These are phyloP conservation scores for Lentinula guzmanii DNA, from an alignment of 768 basidiomycete genomes.

Conservation along the genomic window DNA sequence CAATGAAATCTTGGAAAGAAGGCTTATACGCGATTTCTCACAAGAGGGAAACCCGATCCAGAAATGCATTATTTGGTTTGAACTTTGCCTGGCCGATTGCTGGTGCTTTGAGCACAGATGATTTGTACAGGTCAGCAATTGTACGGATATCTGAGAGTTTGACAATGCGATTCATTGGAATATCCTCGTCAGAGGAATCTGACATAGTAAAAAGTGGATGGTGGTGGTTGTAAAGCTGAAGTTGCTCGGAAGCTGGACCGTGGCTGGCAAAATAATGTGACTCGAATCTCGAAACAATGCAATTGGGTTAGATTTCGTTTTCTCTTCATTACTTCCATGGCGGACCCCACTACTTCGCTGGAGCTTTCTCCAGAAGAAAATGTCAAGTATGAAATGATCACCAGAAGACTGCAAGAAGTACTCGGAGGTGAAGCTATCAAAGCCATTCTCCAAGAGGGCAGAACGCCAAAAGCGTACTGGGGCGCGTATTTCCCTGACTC, in stretches of 20 bases:
- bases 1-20: neutral
- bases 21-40: constrained; percentile 28
- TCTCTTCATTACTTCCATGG: constrained; percentile 7
- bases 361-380: constrained; percentile 12
- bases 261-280: neutral
- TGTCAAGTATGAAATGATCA: constrained; percentile 76
- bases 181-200: neutral
- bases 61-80: constrained; percentile 21
- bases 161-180: constrained; percentile 12
- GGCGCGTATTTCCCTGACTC: constrained; percentile 42
- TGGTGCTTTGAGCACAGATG: constrained; percentile 29
- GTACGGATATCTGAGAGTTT: constrained; percentile 48
- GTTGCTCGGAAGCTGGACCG: neutral
- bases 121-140: constrained; percentile 46
- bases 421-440: constrained; percentile 84
- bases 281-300: neutral
- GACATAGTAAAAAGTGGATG: neutral
- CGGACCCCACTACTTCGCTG: constrained; percentile 14
- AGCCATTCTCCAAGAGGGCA: constrained; percentile 69
- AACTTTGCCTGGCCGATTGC: neutral
- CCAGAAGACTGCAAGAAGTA: constrained; percentile 79
- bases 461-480: constrained; percentile 86
- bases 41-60: constrained; percentile 65
- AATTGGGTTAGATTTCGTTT: neutral
- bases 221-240: neutral